phyloP scores from a whole-genome alignment of 805 yeast genomes.

The Candida ipomoeae region DNA sequence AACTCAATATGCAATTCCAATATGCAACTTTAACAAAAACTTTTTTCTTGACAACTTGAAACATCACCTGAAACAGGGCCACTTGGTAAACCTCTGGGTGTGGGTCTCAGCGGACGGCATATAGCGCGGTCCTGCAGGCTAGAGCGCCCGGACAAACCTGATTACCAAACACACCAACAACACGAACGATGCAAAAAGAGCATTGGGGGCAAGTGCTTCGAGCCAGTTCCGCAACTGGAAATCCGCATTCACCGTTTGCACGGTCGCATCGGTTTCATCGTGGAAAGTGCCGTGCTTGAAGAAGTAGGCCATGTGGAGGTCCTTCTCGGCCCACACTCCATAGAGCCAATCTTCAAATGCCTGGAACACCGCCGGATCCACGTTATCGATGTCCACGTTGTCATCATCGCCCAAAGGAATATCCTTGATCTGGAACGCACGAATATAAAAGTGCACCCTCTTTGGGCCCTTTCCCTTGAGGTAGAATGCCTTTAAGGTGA shows the following conservation, averaged over 20 bases:
- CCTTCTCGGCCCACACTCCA: constrained; percentile 74
- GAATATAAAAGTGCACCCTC: constrained; percentile 59
- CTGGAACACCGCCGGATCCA: constrained; percentile 37
- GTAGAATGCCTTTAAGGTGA: constrained; percentile 59
- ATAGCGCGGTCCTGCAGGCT: background rate
- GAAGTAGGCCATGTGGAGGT: constrained; percentile 59
- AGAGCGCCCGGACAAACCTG: background rate
- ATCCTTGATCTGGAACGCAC: constrained; percentile 51
- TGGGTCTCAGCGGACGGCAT: background rate
- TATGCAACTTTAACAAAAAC: too few relatives aligned
- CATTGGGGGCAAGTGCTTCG: constrained; percentile 12
- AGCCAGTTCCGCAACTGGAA: constrained; percentile 11
- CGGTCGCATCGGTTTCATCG: constrained; percentile 25
- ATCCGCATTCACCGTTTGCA: constrained; percentile 15
- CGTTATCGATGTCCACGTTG: constrained; percentile 42
- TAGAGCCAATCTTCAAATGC: constrained; percentile 73
- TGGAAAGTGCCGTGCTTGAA: constrained; percentile 53
- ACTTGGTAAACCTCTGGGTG: too few relatives aligned
- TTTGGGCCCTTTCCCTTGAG: constrained; percentile 70
- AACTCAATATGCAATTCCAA: too few relatives aligned
- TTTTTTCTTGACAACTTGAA: too few relatives aligned
- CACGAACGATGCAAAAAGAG: constrained; percentile 6
- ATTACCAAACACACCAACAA: background rate
- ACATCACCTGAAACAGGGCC: too few relatives aligned
- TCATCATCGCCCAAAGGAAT: constrained; percentile 52